Evolutionary conservation across 306 rosid species (phyloP).

Genomic region (Phaseolus lunatus): DNA sequence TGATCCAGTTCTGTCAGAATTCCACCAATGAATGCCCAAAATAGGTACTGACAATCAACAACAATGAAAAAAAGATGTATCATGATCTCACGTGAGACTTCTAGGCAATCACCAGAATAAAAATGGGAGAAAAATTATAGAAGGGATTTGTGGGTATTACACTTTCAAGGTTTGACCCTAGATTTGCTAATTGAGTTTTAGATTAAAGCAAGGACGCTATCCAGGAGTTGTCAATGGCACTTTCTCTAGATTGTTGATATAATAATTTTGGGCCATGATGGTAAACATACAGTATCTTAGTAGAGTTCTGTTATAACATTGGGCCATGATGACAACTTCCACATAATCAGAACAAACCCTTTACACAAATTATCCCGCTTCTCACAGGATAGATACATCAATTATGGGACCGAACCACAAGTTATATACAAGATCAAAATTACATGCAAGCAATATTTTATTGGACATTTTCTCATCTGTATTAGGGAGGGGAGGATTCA

Average conservation of each 20-base stretch:
- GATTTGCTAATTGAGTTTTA: neutral
- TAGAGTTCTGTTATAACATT: neutral
- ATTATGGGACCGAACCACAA: neutral
- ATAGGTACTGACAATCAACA: neutral
- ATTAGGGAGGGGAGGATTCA: neutral
- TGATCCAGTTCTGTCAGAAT: neutral
- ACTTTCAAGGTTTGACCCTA: neutral
- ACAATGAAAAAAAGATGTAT: neutral
- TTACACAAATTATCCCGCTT: slow-evolving; percentile 22
- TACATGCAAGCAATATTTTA: neutral
- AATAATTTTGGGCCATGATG: neutral
- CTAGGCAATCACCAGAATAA: neutral
- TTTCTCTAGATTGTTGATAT: neutral
- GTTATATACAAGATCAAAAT: slow-evolving; percentile 1
- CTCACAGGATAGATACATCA: neutral
- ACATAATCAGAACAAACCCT: slow-evolving; percentile 20
- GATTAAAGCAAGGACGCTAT: too few species aligned
- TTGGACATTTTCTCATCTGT: slow-evolving; percentile 14
- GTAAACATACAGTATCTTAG: neutral
- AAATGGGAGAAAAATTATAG: neutral
- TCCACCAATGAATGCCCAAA: neutral
- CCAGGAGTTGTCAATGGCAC: neutral
- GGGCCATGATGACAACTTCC: neutral
- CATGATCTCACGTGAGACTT: neutral
- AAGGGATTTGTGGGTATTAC: neutral